phyloP scores from a whole-genome alignment of 2,329 filamentous ascomycete species.

The Monilinia laxa region DNA sequence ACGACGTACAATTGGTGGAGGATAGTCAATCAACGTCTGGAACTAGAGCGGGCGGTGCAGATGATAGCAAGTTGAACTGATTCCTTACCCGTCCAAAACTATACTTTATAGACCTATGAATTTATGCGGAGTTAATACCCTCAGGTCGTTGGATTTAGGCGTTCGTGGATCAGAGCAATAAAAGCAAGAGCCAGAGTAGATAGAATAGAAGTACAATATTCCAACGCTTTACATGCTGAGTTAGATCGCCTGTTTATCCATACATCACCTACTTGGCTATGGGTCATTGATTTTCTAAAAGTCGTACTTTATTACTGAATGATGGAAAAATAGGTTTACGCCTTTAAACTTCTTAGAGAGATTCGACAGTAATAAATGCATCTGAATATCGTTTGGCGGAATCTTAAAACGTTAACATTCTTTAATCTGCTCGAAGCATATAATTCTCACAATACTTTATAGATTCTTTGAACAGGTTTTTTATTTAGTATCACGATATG shows the following conservation, averaged over 20 bases:
- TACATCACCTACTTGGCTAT: not conserved
- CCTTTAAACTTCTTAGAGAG: not conserved
- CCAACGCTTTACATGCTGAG: not conserved
- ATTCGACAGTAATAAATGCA: not conserved
- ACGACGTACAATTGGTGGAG: constrained; percentile 4
- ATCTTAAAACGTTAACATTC: too few relatives aligned
- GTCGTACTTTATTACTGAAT: not conserved
- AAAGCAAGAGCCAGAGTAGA: not conserved
- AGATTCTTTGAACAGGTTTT: too few relatives aligned
- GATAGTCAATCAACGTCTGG: not conserved
- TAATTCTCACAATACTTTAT: too few relatives aligned
- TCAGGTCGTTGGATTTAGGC: constrained; percentile 14
- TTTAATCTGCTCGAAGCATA: too few relatives aligned
- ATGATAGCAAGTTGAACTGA: constrained; percentile 14
- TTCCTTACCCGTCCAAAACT: not conserved
- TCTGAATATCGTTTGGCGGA: too few relatives aligned
- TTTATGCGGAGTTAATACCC: constrained; percentile 19
- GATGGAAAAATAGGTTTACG: not conserved
- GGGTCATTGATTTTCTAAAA: not conserved
- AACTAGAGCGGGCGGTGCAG: not conserved
- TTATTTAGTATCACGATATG: too few relatives aligned
- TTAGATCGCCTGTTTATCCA: not conserved
- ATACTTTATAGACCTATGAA: not conserved
- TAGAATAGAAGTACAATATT: constrained; percentile 6
- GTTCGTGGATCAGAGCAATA: constrained; percentile 3